phyloP scores from a whole-genome alignment of 768 basidiomycete genomes.

The Clitopilus hobsonii region DNA sequence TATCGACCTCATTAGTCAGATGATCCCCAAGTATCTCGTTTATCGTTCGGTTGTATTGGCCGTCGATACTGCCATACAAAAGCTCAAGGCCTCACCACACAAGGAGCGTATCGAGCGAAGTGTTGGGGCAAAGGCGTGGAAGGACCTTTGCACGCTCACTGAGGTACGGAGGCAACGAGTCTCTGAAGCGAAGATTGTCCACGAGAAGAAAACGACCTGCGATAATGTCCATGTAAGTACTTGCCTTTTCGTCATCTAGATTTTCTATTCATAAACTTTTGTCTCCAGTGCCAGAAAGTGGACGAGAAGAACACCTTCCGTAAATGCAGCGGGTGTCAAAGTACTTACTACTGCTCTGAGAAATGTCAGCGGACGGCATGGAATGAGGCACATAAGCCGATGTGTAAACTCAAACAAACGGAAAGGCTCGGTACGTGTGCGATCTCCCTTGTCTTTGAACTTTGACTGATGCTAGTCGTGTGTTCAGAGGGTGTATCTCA shows the following conservation, averaged over 20 bases:
- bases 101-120: constrained; percentile 14
- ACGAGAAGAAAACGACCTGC: constrained; percentile 24
- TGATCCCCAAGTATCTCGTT: constrained; percentile 30
- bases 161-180: background rate
- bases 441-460: no score
- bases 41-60: constrained; percentile 30
- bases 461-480: no score
- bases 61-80: constrained; percentile 21
- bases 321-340: constrained; percentile 27
- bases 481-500: constrained; percentile 25
- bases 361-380: constrained; percentile 30
- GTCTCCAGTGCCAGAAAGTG: constrained; percentile 29
- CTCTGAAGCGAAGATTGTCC: background rate
- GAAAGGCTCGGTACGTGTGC: constrained; percentile 27
- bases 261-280: background rate
- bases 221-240: constrained; percentile 27
- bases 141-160: background rate
- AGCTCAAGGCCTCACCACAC: constrained; percentile 17
- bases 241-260: background rate
- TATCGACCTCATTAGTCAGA: constrained; percentile 17
- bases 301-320: constrained; percentile 27
- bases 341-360: constrained; percentile 33
- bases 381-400: constrained; percentile 30
- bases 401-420: constrained; percentile 32
- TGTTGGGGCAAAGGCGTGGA: constrained; percentile 1